Conservation (phyloP, 352 stramenopile species). For the Phytophthora syringae region DNA sequence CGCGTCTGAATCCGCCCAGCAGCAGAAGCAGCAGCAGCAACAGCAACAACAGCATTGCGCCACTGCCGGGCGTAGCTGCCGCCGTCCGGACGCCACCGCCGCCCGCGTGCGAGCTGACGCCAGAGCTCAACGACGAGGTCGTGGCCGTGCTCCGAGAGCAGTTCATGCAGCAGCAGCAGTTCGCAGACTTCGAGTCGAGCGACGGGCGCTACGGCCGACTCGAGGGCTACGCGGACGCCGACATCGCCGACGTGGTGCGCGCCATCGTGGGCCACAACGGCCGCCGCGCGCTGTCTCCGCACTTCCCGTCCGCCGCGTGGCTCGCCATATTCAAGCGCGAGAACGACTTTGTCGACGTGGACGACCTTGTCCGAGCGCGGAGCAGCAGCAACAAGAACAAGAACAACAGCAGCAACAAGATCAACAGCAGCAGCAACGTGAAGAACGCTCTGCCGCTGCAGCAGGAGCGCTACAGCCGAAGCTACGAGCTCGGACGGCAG, state of each 20-base stretch:
- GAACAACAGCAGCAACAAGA: not conserved
- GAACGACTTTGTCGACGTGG: constrained; percentile 48
- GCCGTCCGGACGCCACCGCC: too few relatives aligned
- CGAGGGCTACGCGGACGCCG: constrained; percentile 48
- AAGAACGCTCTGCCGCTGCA: constrained; percentile 9
- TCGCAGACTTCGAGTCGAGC: constrained; percentile 26
- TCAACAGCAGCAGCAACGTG: not conserved
- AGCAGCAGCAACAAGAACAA: constrained; percentile 6
- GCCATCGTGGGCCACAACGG: constrained; percentile 53
- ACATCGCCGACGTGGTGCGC: constrained; percentile 74
- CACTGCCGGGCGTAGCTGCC: too few relatives aligned
- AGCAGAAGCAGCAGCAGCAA: too few relatives aligned
- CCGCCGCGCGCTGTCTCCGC: constrained; percentile 41
- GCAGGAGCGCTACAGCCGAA: constrained; percentile 19
- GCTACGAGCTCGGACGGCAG: constrained; percentile 26
- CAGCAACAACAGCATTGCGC: too few relatives aligned
- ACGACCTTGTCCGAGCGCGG: constrained; percentile 13
- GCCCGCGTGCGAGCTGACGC: too few relatives aligned
- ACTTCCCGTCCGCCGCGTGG: constrained; percentile 58
- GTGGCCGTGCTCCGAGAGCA: too few relatives aligned
- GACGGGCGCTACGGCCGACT: constrained; percentile 28
- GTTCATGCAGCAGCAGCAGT: constrained; percentile 52
- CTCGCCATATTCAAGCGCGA: constrained; percentile 62
- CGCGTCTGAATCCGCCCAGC: too few relatives aligned
- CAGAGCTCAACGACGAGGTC: too few relatives aligned